phyloP scores from a whole-genome alignment of 805 yeast species.

The Teunomyces kruisii region DNA sequence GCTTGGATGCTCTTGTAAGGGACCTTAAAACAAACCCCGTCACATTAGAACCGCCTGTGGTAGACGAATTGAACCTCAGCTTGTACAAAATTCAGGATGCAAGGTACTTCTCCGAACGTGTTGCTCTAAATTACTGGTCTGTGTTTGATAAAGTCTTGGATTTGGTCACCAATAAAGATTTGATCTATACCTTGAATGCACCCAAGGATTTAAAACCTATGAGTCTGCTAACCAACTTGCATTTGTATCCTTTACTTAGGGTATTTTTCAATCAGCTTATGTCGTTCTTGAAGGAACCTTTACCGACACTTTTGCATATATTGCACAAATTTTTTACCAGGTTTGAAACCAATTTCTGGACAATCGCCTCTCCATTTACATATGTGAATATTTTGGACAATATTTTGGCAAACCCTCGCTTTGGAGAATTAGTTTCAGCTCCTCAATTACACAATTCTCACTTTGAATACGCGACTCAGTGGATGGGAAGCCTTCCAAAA shows the following conservation, averaged over 20 bases:
- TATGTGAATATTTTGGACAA: slow-evolving; percentile 59
- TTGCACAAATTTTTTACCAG: slow-evolving; percentile 44
- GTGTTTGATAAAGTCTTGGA: slow-evolving; percentile 35
- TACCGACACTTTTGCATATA: slow-evolving; percentile 57
- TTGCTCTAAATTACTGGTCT: slow-evolving; percentile 50
- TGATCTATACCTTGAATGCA: slow-evolving; percentile 26
- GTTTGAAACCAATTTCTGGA: slow-evolving; percentile 55
- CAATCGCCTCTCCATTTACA: slow-evolving; percentile 49
- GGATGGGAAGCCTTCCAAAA: slow-evolving; percentile 51
- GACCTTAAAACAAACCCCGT: neutral
- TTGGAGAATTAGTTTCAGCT: slow-evolving; percentile 15
- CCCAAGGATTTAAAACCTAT: slow-evolving; percentile 30
- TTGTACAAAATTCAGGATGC: slow-evolving; percentile 55
- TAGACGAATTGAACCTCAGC: slow-evolving; percentile 58
- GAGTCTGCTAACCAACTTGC: slow-evolving; percentile 29
- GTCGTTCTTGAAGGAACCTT: slow-evolving; percentile 47
- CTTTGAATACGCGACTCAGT: slow-evolving; percentile 44
- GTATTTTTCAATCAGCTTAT: slow-evolving; percentile 53
- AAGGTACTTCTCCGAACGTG: slow-evolving; percentile 40
- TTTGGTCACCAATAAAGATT: slow-evolving; percentile 32
- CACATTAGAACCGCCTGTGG: slow-evolving; percentile 25
- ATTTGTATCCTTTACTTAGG: slow-evolving; percentile 34
- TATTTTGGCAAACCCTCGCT: slow-evolving; percentile 55
- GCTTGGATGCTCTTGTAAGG: slow-evolving; percentile 5
- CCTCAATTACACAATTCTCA: slow-evolving; percentile 4